Evolutionary conservation across 1,284 basidiomycete genomes (phyloP), one percentile per base, ranked within the genome.

Genomic region (Irpex rosettiformis): DNA sequence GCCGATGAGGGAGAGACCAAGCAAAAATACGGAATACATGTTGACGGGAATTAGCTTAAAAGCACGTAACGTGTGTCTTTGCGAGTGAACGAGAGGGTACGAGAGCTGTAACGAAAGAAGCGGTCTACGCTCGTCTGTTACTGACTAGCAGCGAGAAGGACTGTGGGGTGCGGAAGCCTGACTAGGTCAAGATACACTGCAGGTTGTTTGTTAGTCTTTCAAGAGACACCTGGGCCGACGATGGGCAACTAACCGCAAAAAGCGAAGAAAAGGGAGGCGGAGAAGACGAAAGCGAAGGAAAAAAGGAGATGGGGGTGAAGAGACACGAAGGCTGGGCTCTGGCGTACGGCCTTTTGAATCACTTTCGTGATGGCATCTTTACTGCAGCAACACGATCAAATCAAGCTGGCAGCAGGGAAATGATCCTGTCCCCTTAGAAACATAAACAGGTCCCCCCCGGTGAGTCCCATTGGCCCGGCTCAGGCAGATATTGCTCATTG

Each of bases 71-170:
- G 64, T 64, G 61, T 60, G 62, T 64, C 62, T 66, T 66, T 64
- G 67, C 67, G 73, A 73, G 55, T 33, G 58, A 75, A 64, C 68
- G 72, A 72, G 71, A 67, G 68, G n/a, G 63, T 69, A 65, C 73
- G 69, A 70, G 70, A 70, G 73, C 24, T 59, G 42, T 72, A 74
- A 75, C 53, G 67, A 73, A 74, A 72, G 69, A 70, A 85, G 86
- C 86, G 86, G 75, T 89, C 85, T 83, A 88, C 86, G 86, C 86
- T 85, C 75, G 72, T 69, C 58, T 63, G 54, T 61, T 64, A 69
- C 70, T 72, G 70, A 66, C 69, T 70, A 70, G 70, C 70, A 72
- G 70, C 62, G 57, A 55, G 60, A 62, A 62, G 59, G 62, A 67
- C 64, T 62, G 64, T 63, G 65, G 30, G 55, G 59, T 65, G 67